Evolutionary conservation across 495 filamentous ascomycete genomes (phyloP), one percentile per base, ranked within the genome.

Genomic region (Ramalina intermedia): DNA sequence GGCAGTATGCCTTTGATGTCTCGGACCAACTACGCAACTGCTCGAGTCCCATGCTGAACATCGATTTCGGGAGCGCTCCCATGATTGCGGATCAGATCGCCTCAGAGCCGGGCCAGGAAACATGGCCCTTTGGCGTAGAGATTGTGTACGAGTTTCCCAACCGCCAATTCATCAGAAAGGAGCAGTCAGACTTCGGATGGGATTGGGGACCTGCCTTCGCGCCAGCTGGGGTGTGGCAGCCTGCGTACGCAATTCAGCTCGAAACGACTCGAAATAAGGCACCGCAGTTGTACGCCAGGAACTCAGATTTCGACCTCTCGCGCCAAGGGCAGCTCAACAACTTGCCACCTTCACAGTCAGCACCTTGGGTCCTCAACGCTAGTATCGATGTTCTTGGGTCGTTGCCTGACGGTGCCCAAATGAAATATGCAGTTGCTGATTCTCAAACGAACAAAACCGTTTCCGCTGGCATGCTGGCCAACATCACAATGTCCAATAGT

Each of bases 171-270:
- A 78, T 82, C 39, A 75, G 80, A 33, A 84, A 83, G 58, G 74
- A 83, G 51, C 80, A 83, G 54, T 79, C 70, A 9, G 80, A 84
- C 53, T 82, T 84, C 56, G 80, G 80, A 9, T 83, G 79, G 79
- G 80, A 82, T 51, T 83, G 79, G 79, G 77, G 79, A 6, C 80
- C 80, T 5, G 78, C 75, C 1, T 81, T 84, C 56, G 67, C 75
- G 4, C 78, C 80, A 1, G 76, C 74, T 9, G 80, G 80, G n/a
- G 72, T 78, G 9, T 84, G 78, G 80, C 71, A 74, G 54, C 73
- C 76, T 33, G 78, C 74, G 0, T 79, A 71, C 55, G 52, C 80
- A 3, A 63, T 81, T 13, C 78, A 82, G 48, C 69, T 81, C 6
- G 20, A 11, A 14, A 42, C 35, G 11, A 21, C 43, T 24, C 17